Evolutionary conservation across 495 filamentous ascomycete genomes (phyloP).

Genomic region (Penicillium malachiteum): DNA sequence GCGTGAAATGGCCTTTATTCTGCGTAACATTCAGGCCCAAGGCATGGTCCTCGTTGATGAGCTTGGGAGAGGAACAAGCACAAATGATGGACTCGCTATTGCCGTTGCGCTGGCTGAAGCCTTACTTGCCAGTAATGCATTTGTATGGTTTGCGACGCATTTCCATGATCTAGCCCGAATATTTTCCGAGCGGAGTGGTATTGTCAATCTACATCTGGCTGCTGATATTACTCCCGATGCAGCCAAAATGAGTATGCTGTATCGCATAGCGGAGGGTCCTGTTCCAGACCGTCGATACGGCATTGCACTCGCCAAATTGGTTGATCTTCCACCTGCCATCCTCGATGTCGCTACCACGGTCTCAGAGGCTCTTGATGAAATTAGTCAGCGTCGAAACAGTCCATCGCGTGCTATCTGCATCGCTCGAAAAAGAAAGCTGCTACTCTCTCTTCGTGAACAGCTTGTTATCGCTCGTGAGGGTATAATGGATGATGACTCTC

Average conservation of each 20-base stretch:
- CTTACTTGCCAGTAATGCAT: slow-evolving; percentile 68
- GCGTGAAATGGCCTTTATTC: slow-evolving; percentile 91
- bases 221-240: slow-evolving; percentile 57
- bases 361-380: slow-evolving; percentile 55
- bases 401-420: slow-evolving; percentile 54
- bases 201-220: slow-evolving; percentile 77
- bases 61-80: slow-evolving; percentile 88
- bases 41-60: slow-evolving; percentile 91
- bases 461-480: slow-evolving; percentile 69
- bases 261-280: slow-evolving; percentile 70
- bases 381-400: slow-evolving; percentile 54
- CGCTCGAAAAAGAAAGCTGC: slow-evolving; percentile 64
- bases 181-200: slow-evolving; percentile 67
- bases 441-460: slow-evolving; percentile 72
- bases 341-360: slow-evolving; percentile 67
- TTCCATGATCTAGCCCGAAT: slow-evolving; percentile 81
- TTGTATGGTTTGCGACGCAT: slow-evolving; percentile 93
- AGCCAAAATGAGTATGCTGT: slow-evolving; percentile 77
- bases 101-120: slow-evolving; percentile 88
- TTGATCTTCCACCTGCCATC: slow-evolving; percentile 67
- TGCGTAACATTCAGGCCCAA: slow-evolving; percentile 69
- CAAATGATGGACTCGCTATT: slow-evolving; percentile 82
- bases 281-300: slow-evolving; percentile 74
- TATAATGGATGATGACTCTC: slow-evolving; percentile 60
- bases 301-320: slow-evolving; percentile 70